Conservation (phyloP, 164 flowering plant genomes). For the Akebia trifoliata region DNA sequence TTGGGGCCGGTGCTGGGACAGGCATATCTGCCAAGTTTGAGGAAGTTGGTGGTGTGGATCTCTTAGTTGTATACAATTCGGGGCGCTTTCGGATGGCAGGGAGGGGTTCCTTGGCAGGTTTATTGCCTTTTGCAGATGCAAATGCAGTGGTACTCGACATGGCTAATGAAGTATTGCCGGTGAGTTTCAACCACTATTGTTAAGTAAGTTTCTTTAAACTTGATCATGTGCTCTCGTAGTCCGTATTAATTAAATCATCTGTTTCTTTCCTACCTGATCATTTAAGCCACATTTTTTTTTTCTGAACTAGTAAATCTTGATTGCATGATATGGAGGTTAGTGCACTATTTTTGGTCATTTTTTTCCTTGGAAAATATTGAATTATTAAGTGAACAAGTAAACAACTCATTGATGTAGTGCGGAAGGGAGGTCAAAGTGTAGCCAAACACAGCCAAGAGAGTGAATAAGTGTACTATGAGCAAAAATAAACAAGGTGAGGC, state of each 20-base stretch:
- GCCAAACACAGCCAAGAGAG: no score
- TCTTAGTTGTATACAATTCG: conserved; percentile 84
- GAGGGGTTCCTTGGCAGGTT: conserved; percentile 93
- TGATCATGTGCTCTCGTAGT: neutral
- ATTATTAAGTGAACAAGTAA: neutral
- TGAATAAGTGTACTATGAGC: no score
- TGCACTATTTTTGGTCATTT: neutral
- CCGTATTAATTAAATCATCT: neutral
- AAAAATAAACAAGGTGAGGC: no score
- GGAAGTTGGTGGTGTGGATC: conserved; percentile 93
- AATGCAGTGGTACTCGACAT: conserved; percentile 94
- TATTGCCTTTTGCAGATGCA: conserved; percentile 97
- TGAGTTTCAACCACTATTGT: conserved; percentile 36
- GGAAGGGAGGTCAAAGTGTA: no score
- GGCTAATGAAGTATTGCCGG: conserved; percentile 97
- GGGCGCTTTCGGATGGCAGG: conserved; percentile 99
- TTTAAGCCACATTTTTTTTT: neutral
- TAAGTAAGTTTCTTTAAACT: neutral
- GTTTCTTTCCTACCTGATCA: neutral
- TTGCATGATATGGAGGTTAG: neutral
- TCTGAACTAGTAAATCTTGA: neutral
- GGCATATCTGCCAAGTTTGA: conserved; percentile 99
- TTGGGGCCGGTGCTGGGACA: conserved; percentile 98
- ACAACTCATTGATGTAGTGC: neutral
- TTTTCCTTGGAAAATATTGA: neutral